phyloP scores from a whole-genome alignment of 139 green algal species.

The Picochlorum sp. region DNA sequence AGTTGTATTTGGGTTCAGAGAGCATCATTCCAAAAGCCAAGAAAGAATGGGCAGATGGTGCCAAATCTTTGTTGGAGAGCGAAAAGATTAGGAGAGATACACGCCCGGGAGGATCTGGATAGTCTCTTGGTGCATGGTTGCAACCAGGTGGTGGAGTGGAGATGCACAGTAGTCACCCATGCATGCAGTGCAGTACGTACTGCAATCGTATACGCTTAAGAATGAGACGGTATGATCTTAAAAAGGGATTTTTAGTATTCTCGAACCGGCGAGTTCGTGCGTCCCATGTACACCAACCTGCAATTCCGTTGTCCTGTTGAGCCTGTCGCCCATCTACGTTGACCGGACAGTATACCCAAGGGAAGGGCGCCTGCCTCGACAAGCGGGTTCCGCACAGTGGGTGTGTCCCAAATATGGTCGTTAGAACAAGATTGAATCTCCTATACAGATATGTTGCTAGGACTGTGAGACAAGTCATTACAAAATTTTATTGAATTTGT shows the following conservation, averaged over 20 bases:
- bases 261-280: background rate
- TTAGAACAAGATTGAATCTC: background rate
- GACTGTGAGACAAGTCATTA: too few species aligned
- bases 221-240: background rate
- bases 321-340: too few species aligned
- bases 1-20: constrained; percentile 37
- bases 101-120: constrained; percentile 26
- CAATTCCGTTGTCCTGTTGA: too few species aligned
- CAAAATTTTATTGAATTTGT: too few species aligned
- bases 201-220: too few species aligned
- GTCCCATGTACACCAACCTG: background rate
- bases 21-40: constrained; percentile 21
- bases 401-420: constrained; percentile 3
- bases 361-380: background rate
- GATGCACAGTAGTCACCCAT: too few species aligned
- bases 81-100: constrained; percentile 29
- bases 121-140: background rate
- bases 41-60: constrained; percentile 24
- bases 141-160: background rate
- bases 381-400: background rate
- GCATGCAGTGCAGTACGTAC: too few species aligned
- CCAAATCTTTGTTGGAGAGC: constrained; percentile 18
- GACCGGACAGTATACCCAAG: too few species aligned
- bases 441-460: background rate
- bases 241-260: background rate